Evolutionary conservation across 805 yeast species (phyloP).

Genomic region (Allodekkera sacchari): DNA sequence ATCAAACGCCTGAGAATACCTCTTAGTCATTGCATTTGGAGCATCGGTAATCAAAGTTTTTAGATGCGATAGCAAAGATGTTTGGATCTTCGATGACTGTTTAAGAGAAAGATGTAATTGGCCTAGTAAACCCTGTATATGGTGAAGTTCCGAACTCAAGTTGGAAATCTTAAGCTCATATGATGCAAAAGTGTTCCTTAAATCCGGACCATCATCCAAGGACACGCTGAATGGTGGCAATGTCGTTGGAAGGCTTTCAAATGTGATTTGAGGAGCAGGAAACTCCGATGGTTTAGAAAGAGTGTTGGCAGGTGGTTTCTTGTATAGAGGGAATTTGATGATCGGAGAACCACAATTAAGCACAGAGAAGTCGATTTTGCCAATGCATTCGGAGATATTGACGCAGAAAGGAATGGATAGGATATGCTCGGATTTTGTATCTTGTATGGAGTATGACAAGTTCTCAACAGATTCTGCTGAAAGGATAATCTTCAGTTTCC

Average conservation of each 20-base stretch:
- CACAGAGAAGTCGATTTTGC: neutral
- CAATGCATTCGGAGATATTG: neutral
- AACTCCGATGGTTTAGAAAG: conserved; percentile 1
- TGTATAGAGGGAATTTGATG: neutral
- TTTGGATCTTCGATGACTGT: too few relatives aligned
- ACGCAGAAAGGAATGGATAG: neutral
- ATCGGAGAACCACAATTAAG: neutral
- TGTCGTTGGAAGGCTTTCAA: neutral
- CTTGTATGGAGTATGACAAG: neutral
- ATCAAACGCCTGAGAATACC: too few relatives aligned
- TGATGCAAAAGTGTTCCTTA: conserved; percentile 20
- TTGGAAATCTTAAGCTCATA: conserved; percentile 20
- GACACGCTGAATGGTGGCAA: conserved; percentile 19
- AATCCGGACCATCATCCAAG: conserved; percentile 30
- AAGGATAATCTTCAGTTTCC: neutral
- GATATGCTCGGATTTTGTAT: neutral
- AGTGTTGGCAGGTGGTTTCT: neutral
- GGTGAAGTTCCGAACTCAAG: conserved; percentile 11
- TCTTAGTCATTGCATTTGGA: too few relatives aligned
- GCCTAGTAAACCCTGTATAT: conserved; percentile 12
- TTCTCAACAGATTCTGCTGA: neutral
- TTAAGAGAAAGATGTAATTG: too few relatives aligned
- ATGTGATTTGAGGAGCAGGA: conserved; percentile 2
- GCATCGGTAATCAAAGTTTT: too few relatives aligned
- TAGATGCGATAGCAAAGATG: too few relatives aligned